phyloP scores from a whole-genome alignment of 2,329 filamentous ascomycete genomes.

The Teratosphaeria zuluensis region DNA sequence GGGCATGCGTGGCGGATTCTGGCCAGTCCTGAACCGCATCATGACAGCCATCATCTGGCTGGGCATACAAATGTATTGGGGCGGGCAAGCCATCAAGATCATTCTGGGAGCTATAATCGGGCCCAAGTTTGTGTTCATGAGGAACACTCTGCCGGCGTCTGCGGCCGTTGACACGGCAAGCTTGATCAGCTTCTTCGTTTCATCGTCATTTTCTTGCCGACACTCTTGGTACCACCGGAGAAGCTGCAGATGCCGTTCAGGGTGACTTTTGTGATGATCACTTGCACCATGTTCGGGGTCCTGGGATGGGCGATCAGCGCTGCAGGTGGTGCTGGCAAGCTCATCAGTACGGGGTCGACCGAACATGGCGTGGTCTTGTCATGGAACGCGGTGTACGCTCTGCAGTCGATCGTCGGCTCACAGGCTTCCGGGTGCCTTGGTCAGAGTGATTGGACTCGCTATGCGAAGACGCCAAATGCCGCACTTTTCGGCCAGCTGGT shows the following conservation, averaged over 20 bases:
- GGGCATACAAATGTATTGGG: slow-evolving; percentile 15
- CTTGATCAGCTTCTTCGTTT: background rate
- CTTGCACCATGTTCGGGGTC: background rate
- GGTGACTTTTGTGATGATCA: background rate
- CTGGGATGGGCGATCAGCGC: background rate
- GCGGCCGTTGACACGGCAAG: slow-evolving; percentile 11
- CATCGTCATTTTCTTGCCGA: background rate
- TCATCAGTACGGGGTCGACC: background rate
- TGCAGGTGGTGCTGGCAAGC: background rate
- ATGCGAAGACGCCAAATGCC: background rate
- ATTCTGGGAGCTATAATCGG: slow-evolving; percentile 10
- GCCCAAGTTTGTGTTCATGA: slow-evolving; percentile 3
- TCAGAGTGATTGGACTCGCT: background rate
- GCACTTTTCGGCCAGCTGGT: background rate
- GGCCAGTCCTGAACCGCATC: slow-evolving; percentile 15
- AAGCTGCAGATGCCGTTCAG: background rate
- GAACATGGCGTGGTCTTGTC: background rate
- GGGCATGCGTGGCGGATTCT: slow-evolving; percentile 15
- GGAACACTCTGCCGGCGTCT: slow-evolving; percentile 8
- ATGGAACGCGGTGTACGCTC: background rate
- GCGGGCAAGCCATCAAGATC: slow-evolving; percentile 10
- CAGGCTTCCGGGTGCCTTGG: background rate
- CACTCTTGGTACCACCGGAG: background rate
- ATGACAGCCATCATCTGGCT: slow-evolving; percentile 17
- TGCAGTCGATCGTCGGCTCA: background rate